Base-by-base conservation (phyloP, 2,329 filamentous ascomycete genomes). In the Arachnopeziza araneosa region DNA sequence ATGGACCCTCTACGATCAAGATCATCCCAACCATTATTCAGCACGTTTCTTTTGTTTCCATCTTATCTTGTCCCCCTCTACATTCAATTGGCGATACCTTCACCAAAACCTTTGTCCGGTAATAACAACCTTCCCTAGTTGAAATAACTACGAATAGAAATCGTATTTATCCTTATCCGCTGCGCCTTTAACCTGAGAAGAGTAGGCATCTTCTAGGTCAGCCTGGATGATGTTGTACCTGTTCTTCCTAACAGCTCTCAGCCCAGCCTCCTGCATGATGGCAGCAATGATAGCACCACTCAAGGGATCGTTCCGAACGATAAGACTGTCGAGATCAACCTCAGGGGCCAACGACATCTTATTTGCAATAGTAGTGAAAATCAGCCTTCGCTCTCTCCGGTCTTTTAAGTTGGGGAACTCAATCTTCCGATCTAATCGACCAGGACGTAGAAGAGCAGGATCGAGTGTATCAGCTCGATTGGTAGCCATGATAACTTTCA, bases 401-500 rank as follows among this genome's bases (percentile, higher is more conserved):
- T 99, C 95, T 66, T 93, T 86, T 65, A 99, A 84, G 63, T 85
- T 92, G n/a, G 95, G 95, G 77, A 99, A 99, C 77, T 99, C 95
- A 67, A 99, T 99, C 83, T 99, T 99, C 73, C 95, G 85, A 77
- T 99, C 95, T 61, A 99, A 83, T 80, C 95, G 92, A 67, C 95
- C 95, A 32, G 95, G 95, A 70, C 95, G 91, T 63, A 99, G 85
- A 63, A 99, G 83, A 50, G 95, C 95, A 19, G 95, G 95, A 74
- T 99, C 95, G 66, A 99, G 83, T 7, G 95, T 99, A 76, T 98
- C 95, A 67, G 95, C 93, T 74, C 95, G 89, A 81, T 99, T 99
- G 68, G 95, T 99, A 67, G 95, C 95, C 95, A 99, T 99, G 79
- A 99, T 99, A 74, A 99, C 95, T 81, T 99, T 99, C 77, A 99